Base-by-base conservation (phyloP, 2,329 filamentous ascomycete species). In the Ophiosphaerella herpotricha region DNA sequence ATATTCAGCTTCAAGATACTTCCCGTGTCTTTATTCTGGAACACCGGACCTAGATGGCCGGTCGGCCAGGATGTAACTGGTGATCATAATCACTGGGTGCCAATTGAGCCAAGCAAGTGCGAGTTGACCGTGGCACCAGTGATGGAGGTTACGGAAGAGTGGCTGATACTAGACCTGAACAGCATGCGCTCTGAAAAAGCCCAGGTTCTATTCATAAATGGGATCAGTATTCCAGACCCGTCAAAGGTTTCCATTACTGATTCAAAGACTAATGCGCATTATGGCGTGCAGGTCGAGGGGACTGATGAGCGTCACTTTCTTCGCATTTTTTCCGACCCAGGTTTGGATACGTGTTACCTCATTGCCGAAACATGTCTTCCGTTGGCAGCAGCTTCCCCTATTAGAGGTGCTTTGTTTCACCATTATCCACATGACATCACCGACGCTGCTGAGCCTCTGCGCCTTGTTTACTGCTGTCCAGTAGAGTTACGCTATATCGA, bases 11-110 rank as follows among this genome's bases (percentile, higher is more conserved):
- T 50, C 36, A 26, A 41, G 6, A 29, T 34, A 12, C 36, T 50
- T 2, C 47, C 47, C 12, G 37, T 45, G 26, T 50, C 47, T 7
- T 23, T 50, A n/a, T 45, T 50, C 31, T 50, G 42, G 41, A 50
- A 50, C 23, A 41, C 41, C 2, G 47, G 47, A 16, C 36, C 47
- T 5, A 45, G 32, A n/a, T 50, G 41, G 47, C 11, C 14, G 7
- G 36, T 31, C 18, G 26, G 13, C 4, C 26, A 29, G 26, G 42
- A 26, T 2, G 12, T 12, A 3, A 8, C 18, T n/a, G 14, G 37
- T 21, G 35, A 40, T 12, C 18, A 14, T 18, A 45, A 50, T 31
- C 11, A 7, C 7, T 41, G 42, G 48, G 41, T 48, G 1, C 46
- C 46, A 4, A 8, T 43, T 21, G 46, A 48, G 39, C 46, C 39